Base-by-base conservation (phyloP, 2,329 filamentous ascomycete species). In the Colletotrichum viniferum region DNA sequence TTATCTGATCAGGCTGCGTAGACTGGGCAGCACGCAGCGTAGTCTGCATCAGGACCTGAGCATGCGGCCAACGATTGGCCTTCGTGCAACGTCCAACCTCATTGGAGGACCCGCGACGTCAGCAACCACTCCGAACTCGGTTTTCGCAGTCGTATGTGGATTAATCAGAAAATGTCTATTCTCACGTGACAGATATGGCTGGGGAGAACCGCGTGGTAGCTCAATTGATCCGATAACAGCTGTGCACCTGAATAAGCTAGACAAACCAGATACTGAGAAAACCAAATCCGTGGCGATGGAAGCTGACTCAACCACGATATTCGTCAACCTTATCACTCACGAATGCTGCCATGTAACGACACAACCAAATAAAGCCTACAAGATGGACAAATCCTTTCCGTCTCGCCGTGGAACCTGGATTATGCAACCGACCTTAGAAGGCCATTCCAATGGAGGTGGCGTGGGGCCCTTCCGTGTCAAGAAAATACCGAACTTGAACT, bases 201-300 rank as follows among this genome's bases (percentile, higher is more conserved):
- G 43, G 3, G n/a, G 10, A 12, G 12, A 3, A 7, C 7, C 12
- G 12, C n/a, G 9, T 48, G n/a, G 10, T 52, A 7, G 7, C 12
- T n/a, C 5, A 24, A 1, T 52, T 52, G n/a, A 4, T 13, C 43
- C 6, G n/a, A 13, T 52, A n/a, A 52, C 0, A 4, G 43, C n/a
- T 21, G 6, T 52, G 43, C 1, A 52, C 12, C 43, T 3, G 0
- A 52, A 21, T 52, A 13, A 0, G 0, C n/a, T n/a, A 52, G 0
- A 4, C n/a, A 21, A 10, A 13, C n/a, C n/a, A 3, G 43, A 4
- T 0, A 13, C 0, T 21, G 7, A 4, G 5, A 48, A 52, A 21
- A 52, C n/a, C n/a, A 52, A 4, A 21, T 13, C n/a, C 43, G 12
- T n/a, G 43, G 43, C 43, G 43, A 52, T 52, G 43, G 10, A 7